Evolutionary conservation across 345 rosid genomes (phyloP).

Genomic region (Euphorbia pulcherrima): DNA sequence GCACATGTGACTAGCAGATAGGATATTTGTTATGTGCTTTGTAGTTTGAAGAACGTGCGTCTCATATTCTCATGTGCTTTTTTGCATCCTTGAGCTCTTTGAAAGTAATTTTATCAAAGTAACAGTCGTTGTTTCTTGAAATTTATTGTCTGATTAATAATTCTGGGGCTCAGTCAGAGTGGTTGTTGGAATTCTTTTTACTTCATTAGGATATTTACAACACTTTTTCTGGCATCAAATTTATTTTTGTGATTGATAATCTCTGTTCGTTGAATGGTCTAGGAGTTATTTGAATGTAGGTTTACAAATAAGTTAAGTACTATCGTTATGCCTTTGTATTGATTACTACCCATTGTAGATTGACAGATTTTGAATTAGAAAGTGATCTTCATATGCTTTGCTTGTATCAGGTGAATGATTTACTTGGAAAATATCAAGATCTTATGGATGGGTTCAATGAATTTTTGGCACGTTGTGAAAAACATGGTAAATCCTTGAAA

Average conservation of each 20-base stretch:
- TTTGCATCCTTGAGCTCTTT: neutral
- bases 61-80: neutral
- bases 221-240: neutral
- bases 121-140: neutral
- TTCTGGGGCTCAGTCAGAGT: neutral
- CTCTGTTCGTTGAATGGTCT: constrained; percentile 4
- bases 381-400: constrained; percentile 16
- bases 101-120: neutral
- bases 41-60: neutral
- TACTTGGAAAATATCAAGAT: constrained; percentile 78
- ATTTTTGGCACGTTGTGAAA: constrained; percentile 79
- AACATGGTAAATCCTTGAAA: constrained; percentile 52
- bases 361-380: constrained; percentile 4
- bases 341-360: neutral
- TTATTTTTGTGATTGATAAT: neutral
- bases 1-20: neutral
- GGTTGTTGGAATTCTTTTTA: neutral
- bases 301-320: neutral
- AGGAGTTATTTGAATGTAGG: constrained; percentile 6
- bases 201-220: neutral
- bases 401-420: constrained; percentile 56
- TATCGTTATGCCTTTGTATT: neutral
- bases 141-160: neutral
- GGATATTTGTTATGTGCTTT: neutral
- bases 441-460: constrained; percentile 80